Percentiles rank a stretch among this genome's conserved stretches.
phyloP scores from a whole-genome alignment of 352 stramenopile species.

The Phytophthora cactorum region DNA sequence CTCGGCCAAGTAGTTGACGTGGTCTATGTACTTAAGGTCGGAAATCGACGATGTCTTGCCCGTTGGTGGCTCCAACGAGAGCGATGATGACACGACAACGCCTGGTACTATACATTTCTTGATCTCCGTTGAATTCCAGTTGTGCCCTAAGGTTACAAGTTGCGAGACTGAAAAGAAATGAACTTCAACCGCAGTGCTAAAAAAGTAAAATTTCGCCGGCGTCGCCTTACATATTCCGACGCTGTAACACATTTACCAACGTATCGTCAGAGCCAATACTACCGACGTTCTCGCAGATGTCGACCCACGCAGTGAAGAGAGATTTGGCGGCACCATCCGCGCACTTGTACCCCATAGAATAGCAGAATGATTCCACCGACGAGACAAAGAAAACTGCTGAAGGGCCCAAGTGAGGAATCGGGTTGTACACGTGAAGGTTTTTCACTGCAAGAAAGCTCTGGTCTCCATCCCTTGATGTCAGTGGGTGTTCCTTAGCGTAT shows the following conservation, averaged over 20 bases:
- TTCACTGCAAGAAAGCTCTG: conserved; percentile 19
- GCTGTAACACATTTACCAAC: conserved; percentile 23
- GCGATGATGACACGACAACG: too few relatives aligned
- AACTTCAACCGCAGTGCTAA: too few relatives aligned
- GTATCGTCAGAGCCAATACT: conserved; percentile 15
- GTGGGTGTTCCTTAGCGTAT: conserved; percentile 11
- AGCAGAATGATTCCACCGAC: conserved; percentile 33
- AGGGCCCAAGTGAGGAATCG: conserved; percentile 27
- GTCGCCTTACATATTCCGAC: not conserved
- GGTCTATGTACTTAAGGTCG: too few relatives aligned
- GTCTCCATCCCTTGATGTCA: conserved; percentile 1
- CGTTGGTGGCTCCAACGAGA: too few relatives aligned
- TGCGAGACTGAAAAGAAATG: too few relatives aligned
- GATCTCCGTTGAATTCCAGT: too few relatives aligned
- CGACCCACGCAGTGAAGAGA: conserved; percentile 22
- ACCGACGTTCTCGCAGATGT: conserved; percentile 18
- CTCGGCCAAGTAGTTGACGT: too few relatives aligned
- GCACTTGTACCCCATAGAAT: conserved; percentile 39
- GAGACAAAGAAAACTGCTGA: conserved; percentile 32
- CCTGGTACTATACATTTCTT: too few relatives aligned
- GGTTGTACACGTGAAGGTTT: conserved; percentile 38
- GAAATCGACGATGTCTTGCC: too few relatives aligned
- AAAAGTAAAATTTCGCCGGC: too few relatives aligned
- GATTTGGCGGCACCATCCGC: conserved; percentile 20
- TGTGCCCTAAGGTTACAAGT: too few relatives aligned